A percentile compares a stretch with the other conserved stretches of the same genome.
Conservation (phyloP, 495 filamentous ascomycete genomes). For the Glarea lozoyensis region DNA sequence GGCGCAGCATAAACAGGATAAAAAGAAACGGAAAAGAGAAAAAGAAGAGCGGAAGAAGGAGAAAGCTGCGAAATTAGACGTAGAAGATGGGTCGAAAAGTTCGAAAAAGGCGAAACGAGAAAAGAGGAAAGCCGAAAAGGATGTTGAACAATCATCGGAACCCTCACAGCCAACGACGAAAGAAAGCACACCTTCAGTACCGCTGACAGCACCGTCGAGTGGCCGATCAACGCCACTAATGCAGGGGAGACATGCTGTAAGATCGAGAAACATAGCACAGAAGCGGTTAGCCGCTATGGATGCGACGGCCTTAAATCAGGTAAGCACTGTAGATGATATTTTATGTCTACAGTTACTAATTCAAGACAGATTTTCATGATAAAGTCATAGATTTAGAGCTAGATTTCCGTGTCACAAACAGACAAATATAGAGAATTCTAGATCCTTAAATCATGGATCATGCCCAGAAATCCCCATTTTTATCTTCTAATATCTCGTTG, state of each 20-base stretch:
- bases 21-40: slow-evolving; percentile 19
- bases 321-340: slow-evolving; percentile 25
- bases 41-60: slow-evolving; percentile 28
- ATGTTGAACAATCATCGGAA: slow-evolving; percentile 13
- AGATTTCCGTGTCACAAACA: background rate
- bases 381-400: slow-evolving; percentile 32
- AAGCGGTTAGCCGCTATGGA: slow-evolving; percentile 70
- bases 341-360: slow-evolving; percentile 26
- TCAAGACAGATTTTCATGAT: slow-evolving; percentile 61
- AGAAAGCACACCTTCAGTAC: slow-evolving; percentile 18
- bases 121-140: slow-evolving; percentile 15
- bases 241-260: slow-evolving; percentile 49
- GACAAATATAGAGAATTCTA: background rate
- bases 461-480: background rate
- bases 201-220: slow-evolving; percentile 18
- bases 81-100: slow-evolving; percentile 24
- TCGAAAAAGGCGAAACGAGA: slow-evolving; percentile 15
- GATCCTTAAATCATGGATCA: background rate
- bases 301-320: slow-evolving; percentile 66
- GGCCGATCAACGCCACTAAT: slow-evolving; percentile 30
- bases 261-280: slow-evolving; percentile 66
- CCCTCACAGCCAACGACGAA: slow-evolving; percentile 22
- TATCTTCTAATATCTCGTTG: background rate
- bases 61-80: slow-evolving; percentile 7
- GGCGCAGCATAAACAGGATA: slow-evolving; percentile 19